A percentile compares a stretch with the other conserved stretches of the same genome.
These are phyloP conservation scores for Cairneyella variabilis DNA, from an alignment of 495 filamentous ascomycete species.

Conservation along the genomic window DNA sequence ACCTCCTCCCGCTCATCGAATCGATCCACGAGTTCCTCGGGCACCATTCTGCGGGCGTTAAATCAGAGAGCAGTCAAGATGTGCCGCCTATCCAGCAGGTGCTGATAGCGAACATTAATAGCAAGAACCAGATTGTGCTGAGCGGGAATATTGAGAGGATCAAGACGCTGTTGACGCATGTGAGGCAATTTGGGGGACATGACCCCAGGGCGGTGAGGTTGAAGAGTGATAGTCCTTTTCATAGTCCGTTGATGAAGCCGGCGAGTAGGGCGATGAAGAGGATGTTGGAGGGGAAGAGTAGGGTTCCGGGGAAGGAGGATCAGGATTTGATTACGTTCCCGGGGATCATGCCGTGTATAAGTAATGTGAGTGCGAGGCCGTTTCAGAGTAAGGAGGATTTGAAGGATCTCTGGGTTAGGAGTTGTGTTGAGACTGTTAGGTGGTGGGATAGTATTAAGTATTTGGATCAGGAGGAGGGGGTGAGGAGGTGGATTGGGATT, in stretches of 20 bases:
- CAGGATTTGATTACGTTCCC: slow-evolving; percentile 66
- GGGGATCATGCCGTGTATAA: slow-evolving; percentile 69
- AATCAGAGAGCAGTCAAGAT: slow-evolving; percentile 61
- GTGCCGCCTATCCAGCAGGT: slow-evolving; percentile 78
- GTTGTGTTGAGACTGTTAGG: slow-evolving; percentile 81
- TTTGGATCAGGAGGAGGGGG: slow-evolving; percentile 78
- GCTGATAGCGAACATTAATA: slow-evolving; percentile 90
- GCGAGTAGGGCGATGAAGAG: slow-evolving; percentile 68
- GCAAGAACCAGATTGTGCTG: slow-evolving; percentile 92
- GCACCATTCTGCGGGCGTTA: slow-evolving; percentile 56
- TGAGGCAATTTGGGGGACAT: slow-evolving; percentile 89
- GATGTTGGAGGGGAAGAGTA: slow-evolving; percentile 51
- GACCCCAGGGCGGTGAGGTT: slow-evolving; percentile 85
- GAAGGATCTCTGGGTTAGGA: slow-evolving; percentile 68
- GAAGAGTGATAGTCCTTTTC: slow-evolving; percentile 89
- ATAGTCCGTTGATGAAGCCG: slow-evolving; percentile 88
- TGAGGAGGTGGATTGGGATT: slow-evolving; percentile 87
- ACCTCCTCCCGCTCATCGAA: slow-evolving; percentile 61
- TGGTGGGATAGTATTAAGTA: slow-evolving; percentile 95
- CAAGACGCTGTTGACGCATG: slow-evolving; percentile 77
- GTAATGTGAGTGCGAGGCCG: slow-evolving; percentile 78
- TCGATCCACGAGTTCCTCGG: slow-evolving; percentile 80
- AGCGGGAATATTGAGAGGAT: slow-evolving; percentile 85
- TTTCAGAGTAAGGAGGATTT: slow-evolving; percentile 70
- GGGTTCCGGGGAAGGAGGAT: slow-evolving; percentile 37